Conservation (phyloP, 2,329 filamentous ascomycete genomes). For the Colletotrichum truncatum region DNA sequence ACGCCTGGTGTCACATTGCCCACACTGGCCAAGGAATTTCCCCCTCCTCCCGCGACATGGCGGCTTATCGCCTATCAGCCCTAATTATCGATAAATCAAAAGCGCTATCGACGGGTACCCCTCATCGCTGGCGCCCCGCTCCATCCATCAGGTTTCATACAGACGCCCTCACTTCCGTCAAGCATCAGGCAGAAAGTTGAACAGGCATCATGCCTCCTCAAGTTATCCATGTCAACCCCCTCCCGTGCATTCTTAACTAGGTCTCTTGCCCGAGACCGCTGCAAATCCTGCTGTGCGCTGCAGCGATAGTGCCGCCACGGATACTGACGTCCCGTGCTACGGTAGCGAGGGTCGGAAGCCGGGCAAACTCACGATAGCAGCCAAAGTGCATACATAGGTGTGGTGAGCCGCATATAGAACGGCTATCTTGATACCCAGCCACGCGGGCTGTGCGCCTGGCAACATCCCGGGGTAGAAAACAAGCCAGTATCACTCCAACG, state of each 20-base stretch:
- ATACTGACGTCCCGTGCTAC: neutral
- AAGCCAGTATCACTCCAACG: no score
- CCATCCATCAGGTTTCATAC: slow-evolving; percentile 12
- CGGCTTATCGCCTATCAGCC: neutral
- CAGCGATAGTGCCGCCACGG: neutral
- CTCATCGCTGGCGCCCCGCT: slow-evolving; percentile 2
- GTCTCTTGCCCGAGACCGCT: neutral
- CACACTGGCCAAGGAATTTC: slow-evolving; percentile 11
- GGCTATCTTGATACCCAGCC: neutral
- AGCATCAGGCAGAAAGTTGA: neutral
- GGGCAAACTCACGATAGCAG: neutral
- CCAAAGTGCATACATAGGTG: neutral
- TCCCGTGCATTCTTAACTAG: neutral
- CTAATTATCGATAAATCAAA: slow-evolving; percentile 1
- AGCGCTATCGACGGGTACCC: neutral
- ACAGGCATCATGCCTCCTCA: slow-evolving; percentile 7
- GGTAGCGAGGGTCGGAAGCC: no score
- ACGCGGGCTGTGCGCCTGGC: neutral
- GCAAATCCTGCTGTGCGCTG: neutral
- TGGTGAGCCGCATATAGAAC: no score
- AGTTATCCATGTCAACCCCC: neutral
- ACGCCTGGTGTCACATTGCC: slow-evolving; percentile 11
- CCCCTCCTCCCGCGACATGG: slow-evolving; percentile 17
- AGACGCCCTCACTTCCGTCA: neutral
- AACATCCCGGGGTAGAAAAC: neutral